These are phyloP conservation scores for Trametes maxima DNA, from an alignment of 768 basidiomycete genomes.

Conservation along the genomic window DNA sequence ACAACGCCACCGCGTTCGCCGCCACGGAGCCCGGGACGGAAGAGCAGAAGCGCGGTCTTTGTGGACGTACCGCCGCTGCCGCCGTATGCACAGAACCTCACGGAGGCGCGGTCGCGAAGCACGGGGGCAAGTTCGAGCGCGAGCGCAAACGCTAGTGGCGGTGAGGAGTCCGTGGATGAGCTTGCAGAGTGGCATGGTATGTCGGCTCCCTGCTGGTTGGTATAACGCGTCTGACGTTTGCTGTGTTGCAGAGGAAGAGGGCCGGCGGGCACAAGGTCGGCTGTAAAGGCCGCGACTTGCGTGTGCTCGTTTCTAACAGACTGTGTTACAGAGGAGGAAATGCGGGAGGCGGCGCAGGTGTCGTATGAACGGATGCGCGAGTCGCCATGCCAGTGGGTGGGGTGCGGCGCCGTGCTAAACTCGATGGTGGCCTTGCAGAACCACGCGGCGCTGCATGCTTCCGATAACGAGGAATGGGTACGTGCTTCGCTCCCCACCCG, in stretches of 20 bases:
- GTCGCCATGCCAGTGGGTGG: conserved; percentile 59
- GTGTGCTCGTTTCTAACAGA: background rate
- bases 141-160: background rate
- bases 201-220: background rate
- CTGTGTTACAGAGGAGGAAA: conserved; percentile 39
- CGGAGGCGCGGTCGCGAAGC: background rate
- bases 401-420: conserved; percentile 58
- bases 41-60: conserved; percentile 7
- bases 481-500: conserved; percentile 21
- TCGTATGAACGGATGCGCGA: conserved; percentile 51
- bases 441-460: conserved; percentile 49
- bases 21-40: background rate
- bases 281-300: background rate
- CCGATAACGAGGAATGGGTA: conserved; percentile 33
- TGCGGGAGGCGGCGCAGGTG: conserved; percentile 47
- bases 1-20: background rate
- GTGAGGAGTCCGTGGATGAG: conserved; percentile 9
- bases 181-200: conserved; percentile 14
- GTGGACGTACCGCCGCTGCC: conserved; percentile 27
- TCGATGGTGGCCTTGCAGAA: conserved; percentile 49
- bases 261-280: conserved; percentile 7
- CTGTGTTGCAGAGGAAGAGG: conserved; percentile 6
- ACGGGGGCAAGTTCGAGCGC: background rate
- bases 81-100: background rate
- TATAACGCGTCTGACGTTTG: background rate